These are phyloP conservation scores for Dipteronia dyeriana DNA, from an alignment of 345 rosid species.

Conservation along the genomic window DNA sequence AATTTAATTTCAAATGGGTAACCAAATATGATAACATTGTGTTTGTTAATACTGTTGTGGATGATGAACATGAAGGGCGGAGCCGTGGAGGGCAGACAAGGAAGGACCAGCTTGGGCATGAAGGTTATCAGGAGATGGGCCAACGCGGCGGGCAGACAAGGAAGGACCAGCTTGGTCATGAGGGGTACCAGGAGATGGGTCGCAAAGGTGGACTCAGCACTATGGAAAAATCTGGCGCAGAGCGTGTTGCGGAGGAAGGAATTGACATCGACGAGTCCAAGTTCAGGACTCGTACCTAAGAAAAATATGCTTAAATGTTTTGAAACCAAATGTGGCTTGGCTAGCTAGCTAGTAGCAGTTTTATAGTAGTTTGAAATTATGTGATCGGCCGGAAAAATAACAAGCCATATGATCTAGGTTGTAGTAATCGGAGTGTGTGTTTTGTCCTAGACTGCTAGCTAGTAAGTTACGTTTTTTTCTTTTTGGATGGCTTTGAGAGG, in stretches of 20 bases:
- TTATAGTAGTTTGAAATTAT: background rate
- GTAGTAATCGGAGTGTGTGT: background rate
- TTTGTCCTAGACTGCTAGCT: background rate
- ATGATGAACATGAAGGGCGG: slow-evolving; percentile 32
- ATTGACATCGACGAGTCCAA: slow-evolving; percentile 70
- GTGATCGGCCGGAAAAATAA: background rate
- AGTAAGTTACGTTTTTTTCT: background rate
- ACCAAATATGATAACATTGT: background rate
- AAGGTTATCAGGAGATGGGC: slow-evolving; percentile 62
- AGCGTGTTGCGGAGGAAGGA: slow-evolving; percentile 61
- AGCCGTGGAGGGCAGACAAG: slow-evolving; percentile 54
- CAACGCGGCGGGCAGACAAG: slow-evolving; percentile 63
- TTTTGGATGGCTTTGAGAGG: background rate
- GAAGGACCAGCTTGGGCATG: slow-evolving; percentile 43
- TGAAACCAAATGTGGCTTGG: background rate
- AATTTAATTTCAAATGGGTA: too few relatives aligned
- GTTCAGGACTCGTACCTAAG: slow-evolving; percentile 31
- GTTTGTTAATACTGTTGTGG: background rate
- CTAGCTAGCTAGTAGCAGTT: background rate
- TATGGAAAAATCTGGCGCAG: slow-evolving; percentile 57
- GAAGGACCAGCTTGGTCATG: slow-evolving; percentile 68
- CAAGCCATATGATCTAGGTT: background rate
- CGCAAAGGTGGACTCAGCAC: slow-evolving; percentile 70
- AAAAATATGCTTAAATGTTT: background rate
- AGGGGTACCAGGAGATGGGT: slow-evolving; percentile 80